Evolutionary conservation across 1,284 basidiomycete genomes (phyloP), one percentile per base, ranked within the genome.

Genomic region (Fomes fomentarius): DNA sequence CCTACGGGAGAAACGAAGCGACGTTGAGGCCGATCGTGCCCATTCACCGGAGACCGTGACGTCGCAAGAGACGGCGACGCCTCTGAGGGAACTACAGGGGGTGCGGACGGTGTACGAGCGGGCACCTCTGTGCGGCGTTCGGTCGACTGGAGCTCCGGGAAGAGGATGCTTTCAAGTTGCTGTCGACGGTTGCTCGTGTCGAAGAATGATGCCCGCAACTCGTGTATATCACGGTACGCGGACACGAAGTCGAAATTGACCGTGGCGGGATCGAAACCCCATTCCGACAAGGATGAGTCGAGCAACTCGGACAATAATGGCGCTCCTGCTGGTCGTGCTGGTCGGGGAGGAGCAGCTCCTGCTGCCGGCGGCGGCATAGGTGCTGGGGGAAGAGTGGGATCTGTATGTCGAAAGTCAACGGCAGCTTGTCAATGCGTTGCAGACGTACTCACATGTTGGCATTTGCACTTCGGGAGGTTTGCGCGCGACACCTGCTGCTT

Each of bases 381-480:
- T 30, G 35, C 9, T 15, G 21, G 8, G 9, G 47, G 19, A 5
- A 37, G 6, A 5, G 50, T 4, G 19, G 37, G 38, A 24, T 47
- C 49, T 51, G 26, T 28, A 24, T 14, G 9, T 8, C 10, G 2
- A 4, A 24, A 24, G n/a, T 40, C 38, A 40, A 40, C 24, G 11
- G 15, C n/a, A 40, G 34, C 2, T 17, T 11, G 10, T 35, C 22
- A 37, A 47, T 25, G 10, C 31, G 17, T 5, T 9, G 10, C 3
- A n/a, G 9, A 26, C 10, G 6, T 2, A 54, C 59, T 38, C 37
- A 61, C 59, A 57, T 21, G 34, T 39, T 1, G 53, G 59, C 56
- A 61, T 61, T n/a, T 51, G 24, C 4, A 55, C 56, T 30, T 40
- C 38, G 19, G 56, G 56, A 14, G 52, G 53, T 30, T 47, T 21